Conservation (phyloP, 805 yeast species). For the Lipomyces yamadae region DNA sequence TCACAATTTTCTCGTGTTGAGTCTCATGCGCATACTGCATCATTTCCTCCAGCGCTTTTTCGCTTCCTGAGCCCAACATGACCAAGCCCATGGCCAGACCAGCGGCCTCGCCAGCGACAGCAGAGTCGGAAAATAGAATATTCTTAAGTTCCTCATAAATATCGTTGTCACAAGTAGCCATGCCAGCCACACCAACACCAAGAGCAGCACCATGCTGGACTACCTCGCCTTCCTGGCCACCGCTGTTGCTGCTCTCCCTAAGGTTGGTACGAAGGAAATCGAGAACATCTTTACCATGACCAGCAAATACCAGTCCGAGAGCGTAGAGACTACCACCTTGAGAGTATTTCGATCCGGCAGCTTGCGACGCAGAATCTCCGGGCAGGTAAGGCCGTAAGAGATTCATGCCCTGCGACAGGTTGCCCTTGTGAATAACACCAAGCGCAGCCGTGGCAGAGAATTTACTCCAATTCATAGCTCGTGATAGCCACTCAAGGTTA, state of each 20-base stretch:
- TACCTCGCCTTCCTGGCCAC: constrained; percentile 71
- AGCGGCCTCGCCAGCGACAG: constrained; percentile 94
- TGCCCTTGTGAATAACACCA: constrained; percentile 96
- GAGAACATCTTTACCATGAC: constrained; percentile 84
- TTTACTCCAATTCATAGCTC: constrained; percentile 98
- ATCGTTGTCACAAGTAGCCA: constrained; percentile 79
- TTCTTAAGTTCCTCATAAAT: constrained; percentile 82
- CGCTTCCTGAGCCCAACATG: constrained; percentile 88
- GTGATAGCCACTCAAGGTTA: constrained; percentile 93
- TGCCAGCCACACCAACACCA: constrained; percentile 95
- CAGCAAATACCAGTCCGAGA: constrained; percentile 91
- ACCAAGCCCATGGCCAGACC: constrained; percentile 95
- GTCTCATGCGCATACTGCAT: constrained; percentile 90
- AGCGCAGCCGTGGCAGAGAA: constrained; percentile 97
- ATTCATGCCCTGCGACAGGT: constrained; percentile 84
- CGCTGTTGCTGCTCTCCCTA: constrained; percentile 49
- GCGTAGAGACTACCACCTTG: constrained; percentile 96
- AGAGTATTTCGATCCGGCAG: constrained; percentile 56
- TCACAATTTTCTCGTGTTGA: constrained; percentile 90
- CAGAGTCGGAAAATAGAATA: constrained; percentile 86
- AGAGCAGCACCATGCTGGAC: constrained; percentile 93
- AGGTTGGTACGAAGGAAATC: constrained; percentile 76
- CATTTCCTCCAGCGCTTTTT: constrained; percentile 75
- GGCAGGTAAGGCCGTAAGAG: constrained; percentile 91
- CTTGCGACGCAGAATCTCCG: constrained; percentile 52